A percentile compares a stretch with the other conserved stretches of the same genome.
Conservation (phyloP, 2,329 filamentous ascomycete genomes). For the Scedosporium aurantiacum region DNA sequence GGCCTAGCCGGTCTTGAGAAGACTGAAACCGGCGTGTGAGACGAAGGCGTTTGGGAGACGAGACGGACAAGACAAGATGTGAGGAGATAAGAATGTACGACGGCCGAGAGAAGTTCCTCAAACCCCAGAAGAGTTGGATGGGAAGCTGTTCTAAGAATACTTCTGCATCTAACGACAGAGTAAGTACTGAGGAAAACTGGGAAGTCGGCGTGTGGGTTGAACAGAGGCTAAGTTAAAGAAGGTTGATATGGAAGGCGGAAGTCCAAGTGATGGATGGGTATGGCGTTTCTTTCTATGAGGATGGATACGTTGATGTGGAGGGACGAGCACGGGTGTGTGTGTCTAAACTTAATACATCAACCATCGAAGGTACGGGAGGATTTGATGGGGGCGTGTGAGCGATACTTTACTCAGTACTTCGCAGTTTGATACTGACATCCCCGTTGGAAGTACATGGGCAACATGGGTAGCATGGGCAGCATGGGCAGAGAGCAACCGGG, state of each 20-base stretch:
- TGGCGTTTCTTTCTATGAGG: neutral
- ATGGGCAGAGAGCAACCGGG: too few relatives aligned
- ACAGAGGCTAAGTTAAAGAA: neutral
- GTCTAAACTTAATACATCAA: too few relatives aligned
- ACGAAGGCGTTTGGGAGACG: neutral
- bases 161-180: too few relatives aligned
- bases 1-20: neutral
- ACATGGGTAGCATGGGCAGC: too few relatives aligned
- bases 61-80: neutral
- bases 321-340: too few relatives aligned
- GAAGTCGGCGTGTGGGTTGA: neutral
- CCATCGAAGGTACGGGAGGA: too few relatives aligned
- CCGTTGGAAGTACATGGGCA: too few relatives aligned
- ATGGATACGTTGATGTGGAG: neutral
- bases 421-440: too few relatives aligned
- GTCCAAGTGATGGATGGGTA: neutral
- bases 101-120: neutral
- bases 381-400: too few relatives aligned
- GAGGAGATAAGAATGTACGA: neutral
- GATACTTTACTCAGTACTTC: too few relatives aligned
- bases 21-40: neutral
- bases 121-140: neutral
- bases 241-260: neutral
- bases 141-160: neutral
- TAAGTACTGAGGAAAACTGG: neutral